Base-by-base conservation (phyloP, 768 basidiomycete genomes). In the Amylocystis lapponica region DNA sequence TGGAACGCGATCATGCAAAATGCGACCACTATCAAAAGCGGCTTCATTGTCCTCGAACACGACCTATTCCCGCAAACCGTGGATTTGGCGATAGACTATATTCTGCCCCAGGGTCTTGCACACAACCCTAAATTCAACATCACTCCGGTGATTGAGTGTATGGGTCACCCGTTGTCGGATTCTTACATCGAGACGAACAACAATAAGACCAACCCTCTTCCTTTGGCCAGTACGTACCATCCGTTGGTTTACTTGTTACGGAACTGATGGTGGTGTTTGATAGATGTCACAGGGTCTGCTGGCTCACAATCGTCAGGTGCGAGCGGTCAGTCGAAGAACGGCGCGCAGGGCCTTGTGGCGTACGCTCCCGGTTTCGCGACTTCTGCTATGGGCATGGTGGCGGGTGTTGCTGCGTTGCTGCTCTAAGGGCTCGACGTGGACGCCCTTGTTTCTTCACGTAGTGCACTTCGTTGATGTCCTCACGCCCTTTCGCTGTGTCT, bases 11-110 rank as follows among this genome's bases (percentile, higher is more conserved):
- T 93, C 65, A 66, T 91, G 36, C 64, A 63, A 36, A 83, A 81
- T 53, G 82, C 74, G 7, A 64, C 78, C 3, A 55, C 61, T 20
- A 66, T 86, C 43, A 49, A 71, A 54, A 76, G 62, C n/a, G 92
- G 92, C 10, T 95, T 95, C 72, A 89, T 95, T 54, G 85, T 89
- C 38, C 74, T 95, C 27, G 86, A 88, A 61, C 85, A 88, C 59
- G 90, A 92, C 63, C 71, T 91, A 26, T 92, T 88, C 71, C 79
- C 83, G 62, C 83, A 91, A 60, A 72, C 81, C 1, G 89, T 92
- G 33, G 85, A 92, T 47, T 72, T 93, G 17, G 89, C 90, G 3
- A 84, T 83, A 29, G 88, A 86, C 27, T 92, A 92, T 67, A 80
- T 92, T 56, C 73, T 92, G 13, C 90, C 90, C 3, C 79, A 81